These are phyloP conservation scores for Boletus rubescentipes DNA, from an alignment of 768 basidiomycete genomes.

Conservation along the genomic window DNA sequence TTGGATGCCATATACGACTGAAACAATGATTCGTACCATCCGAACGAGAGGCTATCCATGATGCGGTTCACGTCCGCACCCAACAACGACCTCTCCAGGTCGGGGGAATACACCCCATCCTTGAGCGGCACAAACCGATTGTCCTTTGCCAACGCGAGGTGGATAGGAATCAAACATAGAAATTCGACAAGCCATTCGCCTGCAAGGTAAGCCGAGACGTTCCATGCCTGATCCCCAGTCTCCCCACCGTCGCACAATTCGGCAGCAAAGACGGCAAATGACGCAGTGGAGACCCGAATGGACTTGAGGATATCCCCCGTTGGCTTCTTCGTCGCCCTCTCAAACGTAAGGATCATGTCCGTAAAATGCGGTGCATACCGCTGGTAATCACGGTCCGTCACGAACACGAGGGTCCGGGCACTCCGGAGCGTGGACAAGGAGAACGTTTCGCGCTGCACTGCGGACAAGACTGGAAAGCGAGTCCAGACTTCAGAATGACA, in stretches of 20 bases:
- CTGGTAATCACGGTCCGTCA: constrained; percentile 38
- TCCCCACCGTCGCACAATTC: constrained; percentile 5
- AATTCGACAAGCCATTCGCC: constrained; percentile 67
- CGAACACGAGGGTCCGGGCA: constrained; percentile 41
- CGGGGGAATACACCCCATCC: constrained; percentile 51
- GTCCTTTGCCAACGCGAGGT: constrained; percentile 57
- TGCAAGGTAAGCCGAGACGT: constrained; percentile 40
- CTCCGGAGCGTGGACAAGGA: constrained; percentile 33
- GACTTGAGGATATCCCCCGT: constrained; percentile 43
- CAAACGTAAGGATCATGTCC: constrained; percentile 46
- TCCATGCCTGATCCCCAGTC: constrained; percentile 17
- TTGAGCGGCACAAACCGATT: constrained; percentile 63
- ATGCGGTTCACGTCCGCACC: constrained; percentile 59
- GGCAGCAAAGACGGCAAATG: constrained; percentile 28
- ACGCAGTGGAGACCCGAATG: constrained; percentile 34
- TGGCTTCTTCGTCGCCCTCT: constrained; percentile 52
- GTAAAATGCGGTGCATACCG: constrained; percentile 44
- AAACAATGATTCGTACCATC: constrained; percentile 66
- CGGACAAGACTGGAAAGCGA: constrained; percentile 56
- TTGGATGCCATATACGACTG: constrained; percentile 60
- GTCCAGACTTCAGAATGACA: constrained; percentile 60
- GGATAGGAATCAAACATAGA: constrained; percentile 63
- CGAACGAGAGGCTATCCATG: constrained; percentile 54
- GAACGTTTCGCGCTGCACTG: constrained; percentile 48
- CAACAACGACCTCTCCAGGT: constrained; percentile 51